phyloP scores from a whole-genome alignment of 805 yeast species.

The Candida maesae region DNA sequence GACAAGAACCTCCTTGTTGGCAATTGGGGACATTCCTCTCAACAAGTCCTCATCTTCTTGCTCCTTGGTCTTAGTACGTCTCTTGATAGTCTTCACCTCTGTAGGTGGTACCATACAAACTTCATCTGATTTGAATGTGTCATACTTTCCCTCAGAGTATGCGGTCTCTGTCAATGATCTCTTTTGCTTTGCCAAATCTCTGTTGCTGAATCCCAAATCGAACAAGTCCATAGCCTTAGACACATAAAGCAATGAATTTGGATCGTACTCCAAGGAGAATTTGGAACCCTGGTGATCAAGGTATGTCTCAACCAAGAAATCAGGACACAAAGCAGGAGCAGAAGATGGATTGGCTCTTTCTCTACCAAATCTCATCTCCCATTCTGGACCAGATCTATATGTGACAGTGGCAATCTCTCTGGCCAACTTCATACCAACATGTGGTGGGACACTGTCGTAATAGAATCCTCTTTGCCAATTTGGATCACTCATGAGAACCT shows the following conservation, averaged over 20 bases:
- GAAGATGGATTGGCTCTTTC: slow-evolving; percentile 75
- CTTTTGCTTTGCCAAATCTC: slow-evolving; percentile 45
- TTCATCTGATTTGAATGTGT: slow-evolving; percentile 25
- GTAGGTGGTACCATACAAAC: slow-evolving; percentile 40
- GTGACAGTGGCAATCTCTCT: slow-evolving; percentile 93
- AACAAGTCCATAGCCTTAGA: slow-evolving; percentile 95
- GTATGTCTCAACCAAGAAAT: slow-evolving; percentile 87
- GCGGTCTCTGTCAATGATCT: slow-evolving; percentile 31
- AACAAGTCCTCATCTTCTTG: slow-evolving; percentile 59
- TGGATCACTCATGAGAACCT: slow-evolving; percentile 90
- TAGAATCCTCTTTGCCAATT: slow-evolving; percentile 91
- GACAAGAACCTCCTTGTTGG: slow-evolving; percentile 65
- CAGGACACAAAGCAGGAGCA: slow-evolving; percentile 89
- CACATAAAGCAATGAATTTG: slow-evolving; percentile 82
- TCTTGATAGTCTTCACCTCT: slow-evolving; percentile 50
- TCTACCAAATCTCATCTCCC: slow-evolving; percentile 91
- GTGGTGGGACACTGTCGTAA: slow-evolving; percentile 81
- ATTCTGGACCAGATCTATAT: slow-evolving; percentile 93
- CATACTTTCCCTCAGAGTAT: slow-evolving; percentile 22
- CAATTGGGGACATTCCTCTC: slow-evolving; percentile 59
- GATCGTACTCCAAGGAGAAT: slow-evolving; percentile 86
- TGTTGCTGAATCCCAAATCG: slow-evolving; percentile 59
- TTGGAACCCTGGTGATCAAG: slow-evolving; percentile 94
- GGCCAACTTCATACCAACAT: slow-evolving; percentile 91
- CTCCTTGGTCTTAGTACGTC: slow-evolving; percentile 45